These are phyloP conservation scores for Bryum argenteum DNA, from an alignment of 225 moss, liverwort and hornwort genomes.

Conservation along the genomic window DNA sequence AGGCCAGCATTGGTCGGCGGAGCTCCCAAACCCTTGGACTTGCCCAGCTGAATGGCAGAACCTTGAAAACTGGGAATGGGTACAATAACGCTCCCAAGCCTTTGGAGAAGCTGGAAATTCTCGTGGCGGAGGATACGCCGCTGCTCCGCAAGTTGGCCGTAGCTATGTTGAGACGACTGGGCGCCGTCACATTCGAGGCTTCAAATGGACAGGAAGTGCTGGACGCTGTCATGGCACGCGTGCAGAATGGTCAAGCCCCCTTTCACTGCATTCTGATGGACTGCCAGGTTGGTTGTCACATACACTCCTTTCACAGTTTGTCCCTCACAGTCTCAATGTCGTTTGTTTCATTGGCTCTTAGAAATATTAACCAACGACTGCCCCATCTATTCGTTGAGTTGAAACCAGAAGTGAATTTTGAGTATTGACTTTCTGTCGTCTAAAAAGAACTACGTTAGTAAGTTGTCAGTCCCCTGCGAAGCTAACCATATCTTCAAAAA, in stretches of 20 bases:
- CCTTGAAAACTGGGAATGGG: slow-evolving; percentile 27
- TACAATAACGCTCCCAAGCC: slow-evolving; percentile 39
- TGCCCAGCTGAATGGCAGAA: slow-evolving; percentile 32
- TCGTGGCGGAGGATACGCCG: slow-evolving; percentile 75
- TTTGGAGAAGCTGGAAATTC: slow-evolving; percentile 62
- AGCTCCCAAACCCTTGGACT: slow-evolving; percentile 14
- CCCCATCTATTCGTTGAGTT: background rate
- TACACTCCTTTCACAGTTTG: background rate
- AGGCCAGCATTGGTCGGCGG: slow-evolving; percentile 23
- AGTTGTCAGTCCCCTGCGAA: too few relatives aligned
- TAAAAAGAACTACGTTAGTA: background rate
- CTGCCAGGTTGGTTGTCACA: slow-evolving; percentile 58
- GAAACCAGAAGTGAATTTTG: background rate
- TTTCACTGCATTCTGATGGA: slow-evolving; percentile 85
- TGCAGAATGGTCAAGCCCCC: slow-evolving; percentile 44
- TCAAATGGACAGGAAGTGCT: slow-evolving; percentile 75
- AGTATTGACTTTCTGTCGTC: background rate
- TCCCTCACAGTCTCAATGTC: background rate
- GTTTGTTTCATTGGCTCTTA: background rate
- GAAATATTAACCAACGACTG: background rate
- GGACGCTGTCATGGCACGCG: slow-evolving; percentile 53
- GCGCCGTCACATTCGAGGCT: slow-evolving; percentile 60
- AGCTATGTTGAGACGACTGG: slow-evolving; percentile 67
- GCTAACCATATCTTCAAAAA: too few relatives aligned
- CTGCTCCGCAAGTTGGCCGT: slow-evolving; percentile 66